Percentiles rank a stretch among this genome's conserved stretches.
Conservation (phyloP, 345 rosid genomes). For the Firmiana major region DNA sequence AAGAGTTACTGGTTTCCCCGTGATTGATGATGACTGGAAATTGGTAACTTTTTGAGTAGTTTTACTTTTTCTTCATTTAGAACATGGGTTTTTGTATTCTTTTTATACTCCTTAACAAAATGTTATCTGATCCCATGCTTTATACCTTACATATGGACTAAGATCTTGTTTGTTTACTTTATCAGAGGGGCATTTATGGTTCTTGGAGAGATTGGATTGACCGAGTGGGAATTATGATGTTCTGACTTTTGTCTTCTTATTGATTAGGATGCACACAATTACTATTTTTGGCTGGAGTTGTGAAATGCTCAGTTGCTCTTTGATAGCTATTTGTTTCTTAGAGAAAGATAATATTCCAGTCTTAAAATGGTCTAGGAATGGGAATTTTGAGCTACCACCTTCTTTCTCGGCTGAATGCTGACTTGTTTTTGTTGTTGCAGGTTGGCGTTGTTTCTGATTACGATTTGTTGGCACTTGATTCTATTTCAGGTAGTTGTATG, state of each 20-base stretch:
- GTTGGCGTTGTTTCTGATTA: constrained; percentile 98
- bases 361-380: neutral
- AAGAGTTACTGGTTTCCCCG: constrained; percentile 91
- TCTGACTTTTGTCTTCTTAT: neutral
- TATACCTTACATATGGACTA: neutral
- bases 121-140: neutral
- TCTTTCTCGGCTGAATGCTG: neutral
- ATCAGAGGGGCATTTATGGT: neutral
- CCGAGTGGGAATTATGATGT: neutral
- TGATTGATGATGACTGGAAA: constrained; percentile 80
- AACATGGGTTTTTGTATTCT: neutral
- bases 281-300: neutral
- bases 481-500: constrained; percentile 67
- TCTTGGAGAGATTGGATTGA: neutral
- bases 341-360: neutral
- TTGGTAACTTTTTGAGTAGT: constrained; percentile 41
- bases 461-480: constrained; percentile 79
- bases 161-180: neutral
- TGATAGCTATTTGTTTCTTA: neutral
- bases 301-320: neutral
- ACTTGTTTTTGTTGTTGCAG: constrained; percentile 35
- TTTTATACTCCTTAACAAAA: neutral
- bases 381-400: neutral
- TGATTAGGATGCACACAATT: neutral
- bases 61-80: neutral